Conservation (phyloP, 768 basidiomycete genomes). For the Mycena rosella region DNA sequence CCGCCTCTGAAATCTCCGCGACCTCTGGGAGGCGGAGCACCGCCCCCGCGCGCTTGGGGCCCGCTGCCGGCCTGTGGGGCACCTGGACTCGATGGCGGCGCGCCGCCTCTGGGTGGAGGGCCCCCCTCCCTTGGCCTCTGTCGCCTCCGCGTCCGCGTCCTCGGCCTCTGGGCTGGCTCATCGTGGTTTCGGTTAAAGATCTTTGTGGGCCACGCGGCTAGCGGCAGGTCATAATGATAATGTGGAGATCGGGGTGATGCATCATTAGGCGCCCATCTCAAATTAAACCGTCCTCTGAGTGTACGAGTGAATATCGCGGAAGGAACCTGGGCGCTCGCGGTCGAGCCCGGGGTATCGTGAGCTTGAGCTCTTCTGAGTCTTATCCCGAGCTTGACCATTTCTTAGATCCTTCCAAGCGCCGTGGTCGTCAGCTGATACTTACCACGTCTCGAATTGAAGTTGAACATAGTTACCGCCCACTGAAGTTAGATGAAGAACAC, state of each 20-base stretch:
- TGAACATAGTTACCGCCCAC: not conserved
- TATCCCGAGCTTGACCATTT: too few relatives aligned
- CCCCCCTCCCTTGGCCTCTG: conserved; percentile 18
- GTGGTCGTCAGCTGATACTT: conserved; percentile 20
- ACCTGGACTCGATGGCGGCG: not conserved
- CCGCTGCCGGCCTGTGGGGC: too few relatives aligned
- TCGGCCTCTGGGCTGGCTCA: conserved; percentile 32
- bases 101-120: conserved; percentile 15
- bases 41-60: conserved; percentile 19
- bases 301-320: too few relatives aligned
- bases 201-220: conserved; percentile 1
- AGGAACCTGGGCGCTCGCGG: too few relatives aligned
- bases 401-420: too few relatives aligned
- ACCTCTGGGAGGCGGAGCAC: conserved; percentile 15
- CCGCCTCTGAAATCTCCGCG: conserved; percentile 21
- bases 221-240: not conserved
- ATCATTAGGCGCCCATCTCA: not conserved
- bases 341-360: not conserved
- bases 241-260: not conserved
- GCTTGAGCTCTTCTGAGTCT: not conserved
- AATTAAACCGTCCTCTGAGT: too few relatives aligned
- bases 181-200: conserved; percentile 21
- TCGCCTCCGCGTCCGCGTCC: conserved; percentile 24
- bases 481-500: not conserved
- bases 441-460: not conserved